Percentiles rank a stretch among this genome's conserved stretches.
phyloP scores from a whole-genome alignment of 108 stramenopile genomes.

The Nitzschia sp. region DNA sequence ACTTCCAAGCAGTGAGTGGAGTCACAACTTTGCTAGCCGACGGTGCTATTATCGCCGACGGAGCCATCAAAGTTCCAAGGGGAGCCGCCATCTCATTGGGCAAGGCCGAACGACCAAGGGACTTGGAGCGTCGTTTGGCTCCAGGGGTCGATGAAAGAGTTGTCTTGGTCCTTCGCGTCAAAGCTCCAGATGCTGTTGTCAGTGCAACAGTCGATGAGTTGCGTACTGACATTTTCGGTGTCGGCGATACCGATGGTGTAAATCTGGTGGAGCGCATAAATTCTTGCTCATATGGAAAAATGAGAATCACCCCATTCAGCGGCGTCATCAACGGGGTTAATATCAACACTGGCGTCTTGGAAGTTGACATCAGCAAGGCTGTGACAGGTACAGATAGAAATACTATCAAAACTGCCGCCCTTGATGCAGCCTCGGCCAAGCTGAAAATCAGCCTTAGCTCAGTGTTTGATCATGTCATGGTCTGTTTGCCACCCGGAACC shows the following conservation, averaged over 20 bases:
- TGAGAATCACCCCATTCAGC: not conserved
- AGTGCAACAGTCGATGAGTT: too few relatives aligned
- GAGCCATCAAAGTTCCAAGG: not conserved
- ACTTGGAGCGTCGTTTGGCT: not conserved
- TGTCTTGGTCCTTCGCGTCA: slow-evolving; percentile 41
- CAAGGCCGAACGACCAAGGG: not conserved
- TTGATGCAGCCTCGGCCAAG: not conserved
- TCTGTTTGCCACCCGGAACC: slow-evolving; percentile 55
- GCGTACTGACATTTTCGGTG: too few relatives aligned
- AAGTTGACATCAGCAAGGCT: not conserved
- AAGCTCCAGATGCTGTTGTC: too few relatives aligned
- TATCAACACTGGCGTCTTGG: slow-evolving; percentile 9
- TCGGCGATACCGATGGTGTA: too few relatives aligned
- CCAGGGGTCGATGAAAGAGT: not conserved
- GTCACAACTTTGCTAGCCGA: slow-evolving; percentile 14
- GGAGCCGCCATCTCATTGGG: not conserved
- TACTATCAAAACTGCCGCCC: not conserved
- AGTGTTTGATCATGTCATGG: slow-evolving; percentile 55
- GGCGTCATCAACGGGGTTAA: not conserved
- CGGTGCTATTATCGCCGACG: slow-evolving; percentile 21
- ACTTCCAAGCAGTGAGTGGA: not conserved
- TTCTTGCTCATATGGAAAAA: not conserved
- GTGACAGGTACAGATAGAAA: not conserved
- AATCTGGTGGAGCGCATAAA: not conserved
- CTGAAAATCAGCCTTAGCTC: not conserved